These are phyloP conservation scores for Butyriboletus appendiculatus DNA, from an alignment of 1,284 basidiomycete species.

Conservation along the genomic window DNA sequence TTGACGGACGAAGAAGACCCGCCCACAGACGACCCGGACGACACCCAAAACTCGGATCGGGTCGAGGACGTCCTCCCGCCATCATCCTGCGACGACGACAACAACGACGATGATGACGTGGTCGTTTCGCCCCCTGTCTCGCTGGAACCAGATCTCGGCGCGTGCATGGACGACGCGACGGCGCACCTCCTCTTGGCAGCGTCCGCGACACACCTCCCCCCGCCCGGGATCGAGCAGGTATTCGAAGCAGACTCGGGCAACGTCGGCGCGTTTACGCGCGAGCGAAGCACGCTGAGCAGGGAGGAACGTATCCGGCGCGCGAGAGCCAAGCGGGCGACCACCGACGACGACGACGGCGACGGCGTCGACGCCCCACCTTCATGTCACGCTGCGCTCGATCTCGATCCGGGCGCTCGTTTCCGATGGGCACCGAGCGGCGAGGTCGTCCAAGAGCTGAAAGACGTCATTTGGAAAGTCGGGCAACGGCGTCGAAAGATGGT, in stretches of 20 bases:
- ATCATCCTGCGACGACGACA: too few relatives aligned
- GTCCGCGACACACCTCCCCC: conserved; percentile 53
- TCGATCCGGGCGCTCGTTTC: conserved; percentile 31
- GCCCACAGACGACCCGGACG: neutral
- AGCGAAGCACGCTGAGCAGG: conserved; percentile 62
- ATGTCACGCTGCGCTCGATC: neutral
- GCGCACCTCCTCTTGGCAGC: conserved; percentile 53
- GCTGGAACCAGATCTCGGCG: neutral
- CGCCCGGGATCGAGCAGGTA: conserved; percentile 71
- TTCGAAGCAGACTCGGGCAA: conserved; percentile 64
- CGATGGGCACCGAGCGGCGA: conserved; percentile 75
- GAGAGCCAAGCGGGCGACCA: conserved; percentile 50
- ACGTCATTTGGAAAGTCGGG: conserved; percentile 82
- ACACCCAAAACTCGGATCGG: neutral
- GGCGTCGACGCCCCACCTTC: too few relatives aligned
- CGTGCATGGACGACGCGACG: conserved; percentile 53
- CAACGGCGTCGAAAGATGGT: conserved; percentile 58
- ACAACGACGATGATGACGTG: neutral
- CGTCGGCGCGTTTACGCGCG: conserved; percentile 45
- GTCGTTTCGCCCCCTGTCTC: conserved; percentile 7
- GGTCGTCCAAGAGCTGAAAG: conserved; percentile 79
- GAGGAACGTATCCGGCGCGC: conserved; percentile 70
- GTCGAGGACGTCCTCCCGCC: neutral
- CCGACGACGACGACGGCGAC: too few relatives aligned
- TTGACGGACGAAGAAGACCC: conserved; percentile 24